Percentiles rank a stretch among this genome's conserved stretches.
Conservation (phyloP, 495 filamentous ascomycete species). For the Penicillium turbatum region DNA sequence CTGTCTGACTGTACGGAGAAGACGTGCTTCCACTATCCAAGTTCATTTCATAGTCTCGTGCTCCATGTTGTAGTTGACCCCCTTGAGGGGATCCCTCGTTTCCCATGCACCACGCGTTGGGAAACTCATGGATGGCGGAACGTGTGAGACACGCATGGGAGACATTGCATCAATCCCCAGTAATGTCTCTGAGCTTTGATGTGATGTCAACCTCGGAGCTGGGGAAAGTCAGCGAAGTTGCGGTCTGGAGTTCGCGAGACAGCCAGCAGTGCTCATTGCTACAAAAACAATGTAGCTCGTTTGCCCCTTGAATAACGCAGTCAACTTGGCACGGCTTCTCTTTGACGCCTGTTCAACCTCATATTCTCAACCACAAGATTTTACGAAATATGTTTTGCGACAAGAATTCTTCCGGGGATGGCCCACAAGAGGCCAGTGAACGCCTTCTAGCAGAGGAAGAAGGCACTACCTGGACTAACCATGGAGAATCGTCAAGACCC, state of each 20-base stretch:
- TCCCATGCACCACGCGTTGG: conserved; percentile 10
- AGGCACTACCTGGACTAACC: conserved; percentile 2
- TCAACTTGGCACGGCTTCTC: background rate
- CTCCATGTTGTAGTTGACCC: conserved; percentile 2
- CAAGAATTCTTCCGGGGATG: background rate
- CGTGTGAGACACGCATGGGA: conserved; percentile 26
- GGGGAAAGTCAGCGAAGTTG: conserved; percentile 1
- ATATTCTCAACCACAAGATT: background rate
- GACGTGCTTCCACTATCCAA: conserved; percentile 2
- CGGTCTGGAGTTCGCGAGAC: conserved; percentile 7
- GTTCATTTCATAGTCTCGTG: background rate
- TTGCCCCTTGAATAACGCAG: background rate
- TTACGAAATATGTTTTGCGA: conserved; percentile 3
- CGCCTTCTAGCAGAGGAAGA: conserved; percentile 18
- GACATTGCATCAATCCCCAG: conserved; percentile 5
- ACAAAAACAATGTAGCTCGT: background rate
- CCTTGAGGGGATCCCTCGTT: conserved; percentile 1
- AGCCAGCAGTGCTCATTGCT: too few relatives aligned
- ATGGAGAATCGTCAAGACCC: background rate
- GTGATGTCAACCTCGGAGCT: background rate
- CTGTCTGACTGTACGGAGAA: background rate
- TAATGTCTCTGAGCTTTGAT: background rate
- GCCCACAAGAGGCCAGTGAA: conserved; percentile 2
- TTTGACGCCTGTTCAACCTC: background rate
- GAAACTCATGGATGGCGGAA: conserved; percentile 14